Evolutionary conservation across 2,329 filamentous ascomycete species (phyloP), one percentile per base, ranked within the genome.

Genomic region (Cladosporium sp.): DNA sequence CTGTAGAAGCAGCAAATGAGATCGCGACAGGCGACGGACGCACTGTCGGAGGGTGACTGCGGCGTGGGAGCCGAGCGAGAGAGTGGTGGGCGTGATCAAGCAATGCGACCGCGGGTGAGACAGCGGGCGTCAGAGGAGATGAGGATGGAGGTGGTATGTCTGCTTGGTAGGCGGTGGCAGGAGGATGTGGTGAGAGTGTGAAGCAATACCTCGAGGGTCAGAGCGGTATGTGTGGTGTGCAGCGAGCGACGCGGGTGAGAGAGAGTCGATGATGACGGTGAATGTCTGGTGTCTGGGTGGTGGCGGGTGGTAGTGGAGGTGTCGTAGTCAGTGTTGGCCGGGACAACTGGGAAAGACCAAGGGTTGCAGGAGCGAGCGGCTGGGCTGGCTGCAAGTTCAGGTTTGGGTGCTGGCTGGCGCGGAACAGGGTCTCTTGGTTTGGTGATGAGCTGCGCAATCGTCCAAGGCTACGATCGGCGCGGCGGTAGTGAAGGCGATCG

Each of bases 61-160:
- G 26, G 57, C 58, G 58, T 61, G 58, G 28, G 28, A 25, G 46
- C 58, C 46, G 60, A 51, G 23, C 60, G 60, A 63, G 34, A n/a
- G 60, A 48, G 49, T 32, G 49, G 60, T 46, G 49, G 60, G 34
- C 36, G 60, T 56, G 60, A 43, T 54, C 34, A 56, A 56, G 36
- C 49, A 56, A 56, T 63, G 60, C 60, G 48, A 43, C 32, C 49
- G 48, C 34, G 39, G 48, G 60, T 63, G 60, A 63, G 60, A 63
- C 60, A 63, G 60, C 32, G 59, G 59, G 59, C 59, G 59, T 51
- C 46, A 32, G 32, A 21, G 36, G 23, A 28, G 39, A n/a, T n/a
- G 18, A 10, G 11, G 25, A 25, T 26, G 36, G 16, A 7, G 43
- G 5, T 30, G 25, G 32, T 62, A 43, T 36, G 48, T 43, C 30